Evolutionary conservation across 1,284 basidiomycete species (phyloP), one percentile per base, ranked within the genome.

Genomic region (Pseudozyma pruni): DNA sequence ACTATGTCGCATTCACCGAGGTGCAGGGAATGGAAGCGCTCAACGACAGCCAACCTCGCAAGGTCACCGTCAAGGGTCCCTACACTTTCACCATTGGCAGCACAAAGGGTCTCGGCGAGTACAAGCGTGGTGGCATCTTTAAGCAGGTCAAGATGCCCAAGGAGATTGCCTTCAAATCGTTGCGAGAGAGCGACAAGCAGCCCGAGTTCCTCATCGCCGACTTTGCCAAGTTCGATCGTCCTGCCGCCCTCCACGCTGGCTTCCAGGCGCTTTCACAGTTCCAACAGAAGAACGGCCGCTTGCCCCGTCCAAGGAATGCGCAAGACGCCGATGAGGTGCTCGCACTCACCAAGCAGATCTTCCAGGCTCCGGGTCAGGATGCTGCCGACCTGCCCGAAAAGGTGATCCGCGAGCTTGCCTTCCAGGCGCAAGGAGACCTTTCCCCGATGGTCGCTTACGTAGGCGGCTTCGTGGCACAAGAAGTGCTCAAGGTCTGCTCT

Each of bases 131-230:
- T 29, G 96, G 96, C 46, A 91, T 95, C 74, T 99, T 98, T 83
- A 94, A 92, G 16, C 96, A 99, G 84, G 93, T 98, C 79, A 99
- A 98, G 86, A 94, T 96, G 93, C 96, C 96, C 20, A 97, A 96
- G 86, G 87, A 93, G 62, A 86, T 98, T 53, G 88, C 68, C 32
- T 82, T 81, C 66, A 97, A 97, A 93, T 89, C 94, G 7, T 87
- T 99, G 38, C 88, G 90, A 75, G 93, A 98, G 75, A 93, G 93
- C 5, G 83, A 93, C 56, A 86, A 88, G 74, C 83, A 86, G 42
- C 95, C 96, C 0, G 95, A 98, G 77, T 89, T 88, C 80, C 91
- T 98, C 85, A 89, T 98, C 72, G 94, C 94, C 50, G 96, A 99
- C 83, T 98, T 97, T 78, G 94, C 93, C 81, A 98, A 99, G 83